These are phyloP conservation scores for Aspergillus costaricaensis DNA, from an alignment of 2,329 filamentous ascomycete species.

Conservation along the genomic window DNA sequence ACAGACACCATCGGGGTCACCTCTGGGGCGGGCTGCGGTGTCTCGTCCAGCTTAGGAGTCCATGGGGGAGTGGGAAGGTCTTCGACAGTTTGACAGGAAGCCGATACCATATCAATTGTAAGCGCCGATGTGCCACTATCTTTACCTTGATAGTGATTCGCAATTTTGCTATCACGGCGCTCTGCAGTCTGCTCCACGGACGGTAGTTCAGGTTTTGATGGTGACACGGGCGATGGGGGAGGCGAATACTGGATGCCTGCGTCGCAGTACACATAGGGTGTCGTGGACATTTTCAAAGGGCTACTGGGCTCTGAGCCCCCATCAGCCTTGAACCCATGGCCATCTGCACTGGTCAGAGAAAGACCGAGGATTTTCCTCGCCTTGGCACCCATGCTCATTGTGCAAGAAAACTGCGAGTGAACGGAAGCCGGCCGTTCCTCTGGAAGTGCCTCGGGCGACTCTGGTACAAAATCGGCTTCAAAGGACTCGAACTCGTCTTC, in stretches of 20 bases:
- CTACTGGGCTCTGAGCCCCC: slow-evolving; percentile 35
- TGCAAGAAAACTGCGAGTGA: slow-evolving; percentile 40
- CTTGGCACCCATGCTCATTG: slow-evolving; percentile 40
- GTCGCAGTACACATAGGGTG: slow-evolving; percentile 64
- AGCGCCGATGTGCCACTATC: slow-evolving; percentile 35
- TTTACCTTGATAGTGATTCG: slow-evolving; percentile 23
- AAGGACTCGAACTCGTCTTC: slow-evolving; percentile 66
- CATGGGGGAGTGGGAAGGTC: slow-evolving; percentile 39
- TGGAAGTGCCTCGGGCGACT: slow-evolving; percentile 45
- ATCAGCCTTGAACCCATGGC: slow-evolving; percentile 26
- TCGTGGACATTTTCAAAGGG: slow-evolving; percentile 54
- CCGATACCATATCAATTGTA: slow-evolving; percentile 42
- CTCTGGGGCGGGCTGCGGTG: slow-evolving; percentile 13
- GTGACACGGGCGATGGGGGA: slow-evolving; percentile 66
- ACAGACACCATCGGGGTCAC: slow-evolving; percentile 28
- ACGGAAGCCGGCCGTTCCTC: slow-evolving; percentile 47
- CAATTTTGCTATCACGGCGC: neutral
- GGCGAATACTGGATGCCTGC: slow-evolving; percentile 82
- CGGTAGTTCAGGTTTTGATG: slow-evolving; percentile 19
- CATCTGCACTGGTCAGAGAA: slow-evolving; percentile 37
- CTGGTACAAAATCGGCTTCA: slow-evolving; percentile 70
- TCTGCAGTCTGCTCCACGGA: slow-evolving; percentile 4
- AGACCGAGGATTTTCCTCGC: slow-evolving; percentile 50
- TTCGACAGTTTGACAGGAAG: slow-evolving; percentile 46
- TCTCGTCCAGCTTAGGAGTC: slow-evolving; percentile 35